Percentiles rank a stretch among this genome's conserved stretches.
Evolutionary conservation across 148 eudicot genomes (phyloP).

Genomic region (Heliosperma pusillum): DNA sequence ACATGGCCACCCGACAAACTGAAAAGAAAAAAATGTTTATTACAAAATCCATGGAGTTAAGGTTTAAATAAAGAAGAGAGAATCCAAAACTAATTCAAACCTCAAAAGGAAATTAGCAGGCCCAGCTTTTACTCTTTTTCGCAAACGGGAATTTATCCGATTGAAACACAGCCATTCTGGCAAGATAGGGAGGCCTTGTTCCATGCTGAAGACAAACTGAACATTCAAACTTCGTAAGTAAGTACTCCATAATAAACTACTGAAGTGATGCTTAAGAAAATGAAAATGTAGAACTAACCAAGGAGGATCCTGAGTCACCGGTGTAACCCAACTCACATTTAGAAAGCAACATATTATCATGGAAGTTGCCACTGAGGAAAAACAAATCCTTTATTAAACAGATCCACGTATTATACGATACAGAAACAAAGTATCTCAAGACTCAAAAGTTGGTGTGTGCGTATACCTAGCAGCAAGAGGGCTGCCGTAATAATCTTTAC

Average conservation of each 20-base stretch:
- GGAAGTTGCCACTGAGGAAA: conserved; percentile 73
- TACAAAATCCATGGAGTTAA: background rate
- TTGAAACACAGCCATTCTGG: conserved; percentile 86
- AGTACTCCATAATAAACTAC: background rate
- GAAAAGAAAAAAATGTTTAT: background rate
- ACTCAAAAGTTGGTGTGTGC: background rate
- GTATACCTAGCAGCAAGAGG: conserved; percentile 89
- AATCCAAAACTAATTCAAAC: conserved; percentile 29
- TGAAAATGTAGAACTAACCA: conserved; percentile 47
- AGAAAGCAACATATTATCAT: conserved; percentile 79
- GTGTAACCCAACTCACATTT: conserved; percentile 84
- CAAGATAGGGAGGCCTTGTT: conserved; percentile 86
- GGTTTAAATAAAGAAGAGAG: background rate
- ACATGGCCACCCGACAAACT: conserved; percentile 94
- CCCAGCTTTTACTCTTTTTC: conserved; percentile 68
- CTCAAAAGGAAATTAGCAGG: conserved; percentile 65
- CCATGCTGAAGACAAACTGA: conserved; percentile 91
- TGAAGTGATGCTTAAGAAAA: background rate
- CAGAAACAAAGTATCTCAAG: background rate
- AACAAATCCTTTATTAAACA: background rate
- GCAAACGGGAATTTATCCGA: conserved; percentile 80
- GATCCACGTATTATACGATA: background rate
- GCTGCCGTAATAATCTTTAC: conserved; percentile 69
- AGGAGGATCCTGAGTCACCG: conserved; percentile 85
- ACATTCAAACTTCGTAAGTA: conserved; percentile 16